phyloP scores from a whole-genome alignment of 1,284 basidiomycete genomes.

The Marasmius tenuissimus region DNA sequence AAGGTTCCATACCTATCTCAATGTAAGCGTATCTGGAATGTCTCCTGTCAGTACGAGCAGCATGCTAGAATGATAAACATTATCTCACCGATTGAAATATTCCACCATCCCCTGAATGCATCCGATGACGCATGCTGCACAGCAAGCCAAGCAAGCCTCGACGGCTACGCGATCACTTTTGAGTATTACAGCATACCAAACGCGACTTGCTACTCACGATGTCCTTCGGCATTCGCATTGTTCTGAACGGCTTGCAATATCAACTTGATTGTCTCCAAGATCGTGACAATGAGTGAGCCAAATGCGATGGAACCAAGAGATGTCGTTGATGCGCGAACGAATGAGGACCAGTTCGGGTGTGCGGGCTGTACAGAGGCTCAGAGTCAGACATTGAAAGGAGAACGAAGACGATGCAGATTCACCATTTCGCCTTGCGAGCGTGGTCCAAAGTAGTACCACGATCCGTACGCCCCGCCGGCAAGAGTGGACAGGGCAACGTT shows the following conservation, averaged over 20 bases:
- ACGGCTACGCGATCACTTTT: conserved; percentile 43
- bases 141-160: conserved; percentile 75
- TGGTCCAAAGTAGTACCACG: conserved; percentile 78
- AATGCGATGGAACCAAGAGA: conserved; percentile 91
- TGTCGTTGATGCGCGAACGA: conserved; percentile 80
- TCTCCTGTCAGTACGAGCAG: neutral
- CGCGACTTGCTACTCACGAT: conserved; percentile 49
- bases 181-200: conserved; percentile 9
- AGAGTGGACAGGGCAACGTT: conserved; percentile 82
- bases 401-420: neutral
- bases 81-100: conserved; percentile 77
- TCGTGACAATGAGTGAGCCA: conserved; percentile 85
- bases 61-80: neutral
- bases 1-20: conserved; percentile 59
- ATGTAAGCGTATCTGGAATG: conserved; percentile 75
- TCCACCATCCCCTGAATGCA: conserved; percentile 71
- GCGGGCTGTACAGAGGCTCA: conserved; percentile 48
- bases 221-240: conserved; percentile 72
- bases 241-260: conserved; percentile 65
- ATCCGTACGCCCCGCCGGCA: conserved; percentile 62
- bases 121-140: conserved; percentile 79
- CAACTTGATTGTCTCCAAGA: conserved; percentile 77
- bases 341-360: conserved; percentile 70
- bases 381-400: neutral
- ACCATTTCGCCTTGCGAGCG: conserved; percentile 63